A percentile compares a stretch with the other conserved stretches of the same genome.
Conservation (phyloP, 371 early-diverging fungal genomes). For the Syncephalastrum sp. region DNA sequence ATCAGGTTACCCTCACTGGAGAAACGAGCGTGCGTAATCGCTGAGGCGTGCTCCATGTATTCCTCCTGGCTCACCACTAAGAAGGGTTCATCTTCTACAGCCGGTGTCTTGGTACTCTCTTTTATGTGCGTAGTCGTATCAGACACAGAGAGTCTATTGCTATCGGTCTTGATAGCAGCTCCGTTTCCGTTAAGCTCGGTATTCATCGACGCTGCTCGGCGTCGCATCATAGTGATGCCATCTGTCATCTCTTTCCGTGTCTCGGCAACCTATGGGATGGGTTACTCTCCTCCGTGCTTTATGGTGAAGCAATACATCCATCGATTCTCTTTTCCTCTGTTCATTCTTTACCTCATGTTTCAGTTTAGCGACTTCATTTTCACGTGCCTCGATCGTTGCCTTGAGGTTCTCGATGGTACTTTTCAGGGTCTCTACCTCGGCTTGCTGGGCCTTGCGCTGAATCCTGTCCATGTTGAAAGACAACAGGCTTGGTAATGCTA, state of each 20-base stretch:
- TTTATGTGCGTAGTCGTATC: background rate
- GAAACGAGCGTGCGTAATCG: constrained; percentile 60
- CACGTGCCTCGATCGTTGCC: constrained; percentile 49
- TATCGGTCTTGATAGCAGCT: background rate
- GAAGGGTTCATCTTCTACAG: constrained; percentile 39
- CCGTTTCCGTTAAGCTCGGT: constrained; percentile 19
- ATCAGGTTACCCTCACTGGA: constrained; percentile 60
- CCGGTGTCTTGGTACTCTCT: background rate
- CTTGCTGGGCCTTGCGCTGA: constrained; percentile 56
- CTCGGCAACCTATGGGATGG: constrained; percentile 20
- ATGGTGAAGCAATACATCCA: background rate
- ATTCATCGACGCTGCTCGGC: constrained; percentile 39
- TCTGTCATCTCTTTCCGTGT: constrained; percentile 51
- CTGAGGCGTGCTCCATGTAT: constrained; percentile 62
- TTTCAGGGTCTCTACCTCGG: constrained; percentile 56
- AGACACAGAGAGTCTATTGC: background rate
- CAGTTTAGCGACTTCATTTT: constrained; percentile 51
- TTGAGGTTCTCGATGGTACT: constrained; percentile 51
- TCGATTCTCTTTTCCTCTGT: background rate
- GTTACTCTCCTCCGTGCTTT: background rate
- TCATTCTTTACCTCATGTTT: constrained; percentile 33
- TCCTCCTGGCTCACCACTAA: constrained; percentile 54
- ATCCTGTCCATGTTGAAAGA: constrained; percentile 60
- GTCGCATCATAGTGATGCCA: constrained; percentile 43
- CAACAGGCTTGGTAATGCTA: constrained; percentile 63